Conservation (phyloP, 2,329 filamentous ascomycete genomes). For the Scorias spongiosa region DNA sequence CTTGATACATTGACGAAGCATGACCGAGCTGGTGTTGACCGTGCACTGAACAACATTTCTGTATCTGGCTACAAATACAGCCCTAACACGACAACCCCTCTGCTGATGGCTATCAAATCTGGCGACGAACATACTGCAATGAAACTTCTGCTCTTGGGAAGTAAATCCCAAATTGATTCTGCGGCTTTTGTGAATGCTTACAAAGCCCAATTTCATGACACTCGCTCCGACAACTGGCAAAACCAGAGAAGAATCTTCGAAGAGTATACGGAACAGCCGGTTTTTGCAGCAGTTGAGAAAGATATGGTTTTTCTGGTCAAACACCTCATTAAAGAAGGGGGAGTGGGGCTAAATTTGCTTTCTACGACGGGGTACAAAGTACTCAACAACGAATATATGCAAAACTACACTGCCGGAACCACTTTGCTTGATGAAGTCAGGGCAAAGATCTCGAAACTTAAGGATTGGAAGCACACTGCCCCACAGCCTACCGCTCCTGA, state of each 20-base stretch:
- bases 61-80: slow-evolving; percentile 23
- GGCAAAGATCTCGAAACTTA: slow-evolving; percentile 35
- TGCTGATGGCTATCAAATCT: slow-evolving; percentile 44
- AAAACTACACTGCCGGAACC: slow-evolving; percentile 25
- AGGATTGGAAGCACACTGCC: slow-evolving; percentile 27
- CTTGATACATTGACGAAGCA: slow-evolving; percentile 31
- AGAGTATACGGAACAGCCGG: slow-evolving; percentile 42
- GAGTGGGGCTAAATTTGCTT: slow-evolving; percentile 50
- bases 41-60: slow-evolving; percentile 51
- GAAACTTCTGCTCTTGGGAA: slow-evolving; percentile 49
- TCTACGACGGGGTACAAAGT: slow-evolving; percentile 23
- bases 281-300: slow-evolving; percentile 43
- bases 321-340: slow-evolving; percentile 39
- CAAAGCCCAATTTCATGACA: slow-evolving; percentile 27
- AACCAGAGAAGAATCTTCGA: slow-evolving; percentile 36
- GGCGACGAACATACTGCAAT: slow-evolving; percentile 39
- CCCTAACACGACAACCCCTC: slow-evolving; percentile 29
- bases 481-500: slow-evolving; percentile 12
- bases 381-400: slow-evolving; percentile 19
- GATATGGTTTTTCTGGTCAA: slow-evolving; percentile 39
- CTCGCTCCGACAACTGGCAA: slow-evolving; percentile 22
- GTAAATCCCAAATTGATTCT: slow-evolving; percentile 44
- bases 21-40: slow-evolving; percentile 45
- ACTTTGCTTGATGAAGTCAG: slow-evolving; percentile 48
- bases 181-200: slow-evolving; percentile 48